A percentile compares a stretch with the other conserved stretches of the same genome.
Conservation (phyloP, 2,329 filamentous ascomycete species). For the Teratosphaeriaceae sp. region DNA sequence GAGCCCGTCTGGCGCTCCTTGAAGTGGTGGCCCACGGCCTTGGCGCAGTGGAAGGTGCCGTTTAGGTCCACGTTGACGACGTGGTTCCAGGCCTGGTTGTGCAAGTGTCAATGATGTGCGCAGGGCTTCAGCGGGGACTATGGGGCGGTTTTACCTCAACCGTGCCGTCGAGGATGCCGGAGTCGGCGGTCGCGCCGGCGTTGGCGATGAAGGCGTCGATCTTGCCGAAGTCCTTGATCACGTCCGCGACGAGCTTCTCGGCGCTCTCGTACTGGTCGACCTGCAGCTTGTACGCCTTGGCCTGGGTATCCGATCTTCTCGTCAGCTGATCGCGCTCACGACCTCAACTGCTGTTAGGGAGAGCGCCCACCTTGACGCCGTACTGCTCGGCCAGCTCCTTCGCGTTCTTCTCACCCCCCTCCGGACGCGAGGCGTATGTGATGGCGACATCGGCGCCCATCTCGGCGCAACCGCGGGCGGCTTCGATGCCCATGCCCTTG, state of each 20-base stretch:
- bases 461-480: conserved; percentile 58
- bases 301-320: conserved; percentile 46
- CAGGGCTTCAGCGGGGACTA: no score
- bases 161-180: conserved; percentile 61
- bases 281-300: conserved; percentile 61
- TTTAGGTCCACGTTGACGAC: conserved; percentile 82
- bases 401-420: conserved; percentile 60
- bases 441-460: conserved; percentile 59
- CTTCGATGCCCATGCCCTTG: conserved; percentile 62
- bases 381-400: conserved; percentile 54
- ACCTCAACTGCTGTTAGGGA: no score
- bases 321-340: no score
- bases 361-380: conserved; percentile 34
- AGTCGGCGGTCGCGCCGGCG: conserved; percentile 63
- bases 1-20: conserved; percentile 58
- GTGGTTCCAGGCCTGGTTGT: conserved; percentile 67
- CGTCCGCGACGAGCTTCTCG: conserved; percentile 50
- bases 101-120: conserved; percentile 51
- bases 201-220: conserved; percentile 63
- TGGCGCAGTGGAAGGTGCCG: conserved; percentile 79
- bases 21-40: conserved; percentile 78
- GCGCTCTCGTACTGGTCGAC: conserved; percentile 52
- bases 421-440: conserved; percentile 58
- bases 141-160: conserved; percentile 70
- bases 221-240: conserved; percentile 63